A percentile compares a stretch with the other conserved stretches of the same genome.
phyloP scores from a whole-genome alignment of 768 basidiomycete species.

The Leccinum barrowsii region DNA sequence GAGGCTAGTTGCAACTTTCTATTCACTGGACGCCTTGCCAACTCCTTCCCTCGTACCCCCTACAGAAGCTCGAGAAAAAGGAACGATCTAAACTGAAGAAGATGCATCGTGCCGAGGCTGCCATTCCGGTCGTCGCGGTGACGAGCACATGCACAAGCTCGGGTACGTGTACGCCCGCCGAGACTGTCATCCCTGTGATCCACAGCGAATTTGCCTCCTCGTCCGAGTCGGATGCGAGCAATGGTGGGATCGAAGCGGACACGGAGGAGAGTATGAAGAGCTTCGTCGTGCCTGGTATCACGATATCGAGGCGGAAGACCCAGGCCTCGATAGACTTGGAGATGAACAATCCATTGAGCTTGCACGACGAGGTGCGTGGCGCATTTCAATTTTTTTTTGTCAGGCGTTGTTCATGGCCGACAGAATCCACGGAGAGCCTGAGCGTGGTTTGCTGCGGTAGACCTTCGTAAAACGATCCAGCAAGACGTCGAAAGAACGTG shows the following conservation, averaged over 20 bases:
- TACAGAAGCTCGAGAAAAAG: conserved; percentile 53
- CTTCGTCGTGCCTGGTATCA: too few relatives aligned
- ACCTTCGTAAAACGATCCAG: too few relatives aligned
- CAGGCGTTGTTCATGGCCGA: too few relatives aligned
- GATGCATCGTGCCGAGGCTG: conserved; percentile 32
- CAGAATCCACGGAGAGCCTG: too few relatives aligned
- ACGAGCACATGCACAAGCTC: conserved; percentile 6
- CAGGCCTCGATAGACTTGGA: too few relatives aligned
- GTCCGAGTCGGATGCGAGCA: conserved; percentile 59
- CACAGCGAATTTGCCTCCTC: conserved; percentile 39
- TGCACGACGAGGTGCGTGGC: too few relatives aligned
- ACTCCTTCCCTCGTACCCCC: neutral
- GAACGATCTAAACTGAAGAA: conserved; percentile 57
- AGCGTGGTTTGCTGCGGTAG: too few relatives aligned
- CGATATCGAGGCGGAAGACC: too few relatives aligned
- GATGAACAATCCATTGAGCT: too few relatives aligned
- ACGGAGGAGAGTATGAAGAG: conserved; percentile 63
- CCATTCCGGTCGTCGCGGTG: conserved; percentile 6
- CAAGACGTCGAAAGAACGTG: too few relatives aligned
- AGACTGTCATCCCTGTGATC: conserved; percentile 20
- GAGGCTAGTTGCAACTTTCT: conserved; percentile 33
- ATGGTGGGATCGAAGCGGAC: conserved; percentile 64
- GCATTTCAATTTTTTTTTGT: too few relatives aligned
- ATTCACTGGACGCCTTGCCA: neutral
- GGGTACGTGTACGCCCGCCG: conserved; percentile 7